A percentile compares a stretch with the other conserved stretches of the same genome.
phyloP scores from a whole-genome alignment of 257 asterid species.

The Mentha longifolia region DNA sequence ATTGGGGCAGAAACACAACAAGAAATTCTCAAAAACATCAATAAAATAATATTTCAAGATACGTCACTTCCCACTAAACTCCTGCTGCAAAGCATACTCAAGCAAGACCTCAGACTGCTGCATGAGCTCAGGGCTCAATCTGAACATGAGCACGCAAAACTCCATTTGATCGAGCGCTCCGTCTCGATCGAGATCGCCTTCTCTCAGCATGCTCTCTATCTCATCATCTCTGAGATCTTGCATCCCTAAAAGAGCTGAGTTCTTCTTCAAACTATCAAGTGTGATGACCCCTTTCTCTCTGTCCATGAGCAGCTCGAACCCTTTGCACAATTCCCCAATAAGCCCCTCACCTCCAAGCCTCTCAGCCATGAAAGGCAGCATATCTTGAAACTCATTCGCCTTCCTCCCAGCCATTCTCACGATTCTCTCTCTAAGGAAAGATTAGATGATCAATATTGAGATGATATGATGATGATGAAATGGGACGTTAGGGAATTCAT shows the following conservation, averaged over 20 bases:
- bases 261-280: constrained; percentile 72
- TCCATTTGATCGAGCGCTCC: constrained; percentile 79
- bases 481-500: constrained; percentile 38
- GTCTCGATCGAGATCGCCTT: constrained; percentile 74
- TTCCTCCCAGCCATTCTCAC: constrained; percentile 38
- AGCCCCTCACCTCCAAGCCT: constrained; percentile 83
- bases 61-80: constrained; percentile 31
- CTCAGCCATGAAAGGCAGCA: constrained; percentile 75
- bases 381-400: constrained; percentile 57
- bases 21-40: background rate
- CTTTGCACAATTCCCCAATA: constrained; percentile 73
- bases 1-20: background rate
- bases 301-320: constrained; percentile 72
- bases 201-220: constrained; percentile 62
- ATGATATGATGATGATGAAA: constrained; percentile 3
- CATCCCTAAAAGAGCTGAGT: constrained; percentile 67
- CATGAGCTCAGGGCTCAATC: constrained; percentile 84
- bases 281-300: constrained; percentile 65
- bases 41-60: background rate
- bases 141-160: constrained; percentile 84
- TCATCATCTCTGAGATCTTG: constrained; percentile 73
- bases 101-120: constrained; percentile 58
- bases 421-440: background rate
- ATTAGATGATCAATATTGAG: background rate
- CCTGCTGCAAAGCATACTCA: constrained; percentile 53